Evolutionary conservation across 2,329 filamentous ascomycete genomes (phyloP).

Genomic region (Saccharata proteae): DNA sequence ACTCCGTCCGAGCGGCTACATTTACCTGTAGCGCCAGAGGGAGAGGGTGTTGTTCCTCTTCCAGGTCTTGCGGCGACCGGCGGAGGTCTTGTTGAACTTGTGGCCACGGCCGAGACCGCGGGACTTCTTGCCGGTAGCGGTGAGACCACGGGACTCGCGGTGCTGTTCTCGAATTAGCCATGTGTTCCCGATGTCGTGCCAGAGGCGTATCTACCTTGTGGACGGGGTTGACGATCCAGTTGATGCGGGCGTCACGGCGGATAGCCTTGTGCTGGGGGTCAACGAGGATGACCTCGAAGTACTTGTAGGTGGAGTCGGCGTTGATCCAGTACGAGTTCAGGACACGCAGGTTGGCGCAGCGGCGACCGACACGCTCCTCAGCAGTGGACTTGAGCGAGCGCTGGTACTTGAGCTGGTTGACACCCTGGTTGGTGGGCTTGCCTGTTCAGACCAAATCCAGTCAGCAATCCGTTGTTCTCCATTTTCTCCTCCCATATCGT

Average conservation of each 20-base stretch:
- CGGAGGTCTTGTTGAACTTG: conserved; percentile 96
- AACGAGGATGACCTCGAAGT: conserved; percentile 99
- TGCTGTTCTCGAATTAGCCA: conserved; percentile 42
- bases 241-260: conserved; percentile 97
- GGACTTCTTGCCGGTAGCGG: conserved; percentile 98
- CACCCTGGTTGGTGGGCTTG: conserved; percentile 99
- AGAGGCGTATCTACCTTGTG: conserved; percentile 65
- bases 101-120: conserved; percentile 99
- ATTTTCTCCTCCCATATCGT: too few species aligned
- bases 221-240: conserved; percentile 99
- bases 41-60: conserved; percentile 99
- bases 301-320: conserved; percentile 99
- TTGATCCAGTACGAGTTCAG: conserved; percentile 99
- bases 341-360: conserved; percentile 97
- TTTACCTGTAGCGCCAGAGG: conserved; percentile 93
- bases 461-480: neutral
- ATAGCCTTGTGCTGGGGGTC: conserved; percentile 99
- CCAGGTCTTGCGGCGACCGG: conserved; percentile 99
- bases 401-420: conserved; percentile 99
- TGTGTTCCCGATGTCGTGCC: neutral
- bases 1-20: conserved; percentile 12
- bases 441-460: conserved; percentile 44
- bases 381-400: conserved; percentile 94
- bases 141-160: conserved; percentile 95
- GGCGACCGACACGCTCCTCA: conserved; percentile 98